These are phyloP conservation scores for Aspergillus quadricinctus DNA, from an alignment of 2,329 filamentous ascomycete species.

Conservation along the genomic window DNA sequence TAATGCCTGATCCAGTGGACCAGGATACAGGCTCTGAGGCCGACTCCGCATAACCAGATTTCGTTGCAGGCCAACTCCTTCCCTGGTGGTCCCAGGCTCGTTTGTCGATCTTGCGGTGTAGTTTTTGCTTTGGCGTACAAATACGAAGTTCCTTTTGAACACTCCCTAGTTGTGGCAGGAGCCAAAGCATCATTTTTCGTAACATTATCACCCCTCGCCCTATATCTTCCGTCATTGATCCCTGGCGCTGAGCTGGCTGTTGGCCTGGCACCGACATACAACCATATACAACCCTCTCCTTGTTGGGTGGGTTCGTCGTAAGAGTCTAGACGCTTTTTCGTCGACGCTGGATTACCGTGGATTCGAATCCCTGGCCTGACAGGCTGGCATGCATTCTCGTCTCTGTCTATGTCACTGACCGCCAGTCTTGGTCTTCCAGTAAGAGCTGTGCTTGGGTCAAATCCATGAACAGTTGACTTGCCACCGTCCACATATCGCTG, in stretches of 20 bases:
- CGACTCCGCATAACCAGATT: constrained; percentile 6
- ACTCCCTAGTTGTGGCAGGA: neutral
- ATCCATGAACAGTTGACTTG: constrained; percentile 4
- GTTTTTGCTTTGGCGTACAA: neutral
- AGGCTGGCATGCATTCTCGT: constrained; percentile 1
- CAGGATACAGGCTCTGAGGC: constrained; percentile 36
- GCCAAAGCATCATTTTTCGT: neutral
- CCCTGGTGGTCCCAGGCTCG: neutral
- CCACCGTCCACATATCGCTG: constrained; percentile 10
- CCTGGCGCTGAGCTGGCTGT: neutral
- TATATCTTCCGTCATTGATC: neutral
- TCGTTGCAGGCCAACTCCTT: neutral
- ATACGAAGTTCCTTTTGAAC: neutral
- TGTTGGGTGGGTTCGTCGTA: constrained; percentile 7
- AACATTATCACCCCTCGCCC: neutral
- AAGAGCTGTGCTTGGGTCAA: constrained; percentile 17
- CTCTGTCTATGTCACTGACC: constrained; percentile 12
- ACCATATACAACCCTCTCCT: neutral
- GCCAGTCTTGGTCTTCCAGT: constrained; percentile 21
- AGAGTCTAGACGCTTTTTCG: constrained; percentile 8
- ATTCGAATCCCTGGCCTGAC: neutral
- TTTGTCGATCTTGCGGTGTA: neutral
- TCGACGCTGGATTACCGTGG: constrained; percentile 8
- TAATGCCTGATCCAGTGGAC: constrained; percentile 64
- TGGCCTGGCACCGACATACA: neutral